Percentiles rank a stretch among this genome's conserved stretches.
phyloP scores from a whole-genome alignment of 2,329 filamentous ascomycete species.

The Ustulina deusta region DNA sequence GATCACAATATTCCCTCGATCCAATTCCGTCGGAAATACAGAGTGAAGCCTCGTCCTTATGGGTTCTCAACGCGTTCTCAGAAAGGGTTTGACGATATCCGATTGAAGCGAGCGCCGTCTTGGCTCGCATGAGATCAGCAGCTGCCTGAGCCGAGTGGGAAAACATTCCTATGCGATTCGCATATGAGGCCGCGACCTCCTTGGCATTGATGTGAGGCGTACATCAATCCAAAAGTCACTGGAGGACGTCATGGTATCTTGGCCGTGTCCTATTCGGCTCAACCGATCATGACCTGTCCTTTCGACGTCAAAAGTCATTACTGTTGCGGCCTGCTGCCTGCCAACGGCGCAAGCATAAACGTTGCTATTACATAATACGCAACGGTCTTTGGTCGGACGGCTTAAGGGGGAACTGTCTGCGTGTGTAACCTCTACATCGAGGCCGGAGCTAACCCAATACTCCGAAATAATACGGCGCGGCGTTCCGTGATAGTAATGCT shows the following conservation, averaged over 20 bases:
- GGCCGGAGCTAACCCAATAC: slow-evolving; percentile 22
- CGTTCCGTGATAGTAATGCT: slow-evolving; percentile 23
- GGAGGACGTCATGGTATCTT: not conserved
- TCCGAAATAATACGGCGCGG: slow-evolving; percentile 28
- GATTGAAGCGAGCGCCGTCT: slow-evolving; percentile 3
- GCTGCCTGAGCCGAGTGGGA: slow-evolving; percentile 3
- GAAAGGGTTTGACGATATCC: not conserved
- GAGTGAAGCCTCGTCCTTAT: not conserved
- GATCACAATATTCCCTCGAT: not conserved
- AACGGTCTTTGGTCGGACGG: not conserved
- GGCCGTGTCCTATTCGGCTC: not conserved
- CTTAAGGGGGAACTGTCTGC: slow-evolving; percentile 8
- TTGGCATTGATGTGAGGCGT: slow-evolving; percentile 20
- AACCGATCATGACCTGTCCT: slow-evolving; percentile 2
- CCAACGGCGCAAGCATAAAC: not conserved
- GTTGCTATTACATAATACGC: not conserved
- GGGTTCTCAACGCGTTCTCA: not conserved
- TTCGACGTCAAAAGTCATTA: slow-evolving; percentile 15
- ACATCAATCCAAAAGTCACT: not conserved
- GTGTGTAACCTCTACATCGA: slow-evolving; percentile 20
- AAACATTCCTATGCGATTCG: not conserved
- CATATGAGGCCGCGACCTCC: slow-evolving; percentile 9
- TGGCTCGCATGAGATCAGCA: slow-evolving; percentile 26
- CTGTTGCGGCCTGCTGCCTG: not conserved
- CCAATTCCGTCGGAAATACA: not conserved